Base-by-base conservation (phyloP, 2,329 filamentous ascomycete genomes). In the Lachnellula willkommii region DNA sequence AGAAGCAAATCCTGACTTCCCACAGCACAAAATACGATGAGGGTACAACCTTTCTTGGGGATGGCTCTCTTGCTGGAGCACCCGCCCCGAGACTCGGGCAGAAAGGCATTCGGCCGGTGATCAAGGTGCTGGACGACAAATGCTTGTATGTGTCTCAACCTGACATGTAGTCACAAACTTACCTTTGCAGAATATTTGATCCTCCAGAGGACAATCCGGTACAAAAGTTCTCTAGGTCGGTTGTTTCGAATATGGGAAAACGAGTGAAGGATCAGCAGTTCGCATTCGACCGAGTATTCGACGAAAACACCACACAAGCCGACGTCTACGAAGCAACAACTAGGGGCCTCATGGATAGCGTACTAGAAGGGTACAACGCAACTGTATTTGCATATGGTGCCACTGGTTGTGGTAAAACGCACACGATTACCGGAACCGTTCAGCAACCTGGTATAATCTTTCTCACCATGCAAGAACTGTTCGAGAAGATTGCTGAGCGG, bases 311-410 rank as follows among this genome's bases (percentile, higher is more conserved):
- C 17, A 86, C 87, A 6, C 94, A 99, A 68, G 87, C 83, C 56
- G 94, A 99, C 68, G 90, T 99, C 1, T 99, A 97, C 77, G 94
- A 97, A 72, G 82, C 89, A 14, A 97, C 94, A 0, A 96, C 93
- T 1, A 89, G 87, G 71, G 83, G 77, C 54, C 81, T 99, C n/a
- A 82, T 99, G 59, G 93, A 97, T 71, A 96, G 88, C 69, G 92
- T 99, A 15, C 79, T 99, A 56, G 92, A 99, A 64, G 94, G 94
- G 63, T 99, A 96, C 79, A 99, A 99, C 77, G 94, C 94, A 48
- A 99, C 94, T 0, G 94, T 99, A 4, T 99, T 99, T 71, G 94
- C 94, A 50, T 99, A 99, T 72, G 94, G 94, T 64, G 94, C 94
- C 40, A 99, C 94, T 0, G 94, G 94, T 40, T 99, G 94, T 72